These are phyloP conservation scores for Cocos nucifera DNA, from an alignment of 176 grass and related monocot species.

Conservation along the genomic window DNA sequence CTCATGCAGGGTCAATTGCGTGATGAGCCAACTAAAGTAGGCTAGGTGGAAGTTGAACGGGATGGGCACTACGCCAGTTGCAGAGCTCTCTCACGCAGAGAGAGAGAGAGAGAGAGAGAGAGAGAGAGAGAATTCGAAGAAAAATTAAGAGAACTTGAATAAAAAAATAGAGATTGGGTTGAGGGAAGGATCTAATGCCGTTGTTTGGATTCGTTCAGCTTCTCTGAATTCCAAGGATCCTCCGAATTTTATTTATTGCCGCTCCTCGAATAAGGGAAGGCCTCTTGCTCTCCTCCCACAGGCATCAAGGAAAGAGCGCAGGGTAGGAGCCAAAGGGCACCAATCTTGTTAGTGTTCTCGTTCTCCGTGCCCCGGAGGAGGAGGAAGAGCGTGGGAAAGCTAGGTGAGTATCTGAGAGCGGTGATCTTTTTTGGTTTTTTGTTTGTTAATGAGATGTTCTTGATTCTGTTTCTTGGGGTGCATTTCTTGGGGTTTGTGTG, in stretches of 20 bases:
- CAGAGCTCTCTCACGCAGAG: constrained; percentile 5
- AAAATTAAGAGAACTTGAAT: constrained; percentile 1
- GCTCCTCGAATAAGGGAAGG: constrained; percentile 4
- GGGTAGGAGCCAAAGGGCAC: too few relatives aligned
- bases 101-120: constrained; percentile 12
- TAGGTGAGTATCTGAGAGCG: too few relatives aligned
- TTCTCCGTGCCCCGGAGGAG: too few relatives aligned
- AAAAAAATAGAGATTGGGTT: constrained; percentile 6
- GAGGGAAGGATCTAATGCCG: constrained; percentile 26
- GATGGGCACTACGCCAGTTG: constrained; percentile 20
- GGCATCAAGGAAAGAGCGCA: too few relatives aligned
- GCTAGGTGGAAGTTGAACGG: constrained; percentile 19
- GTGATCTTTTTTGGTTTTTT: too few relatives aligned
- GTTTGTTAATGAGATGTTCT: too few relatives aligned
- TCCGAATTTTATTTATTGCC: not conserved
- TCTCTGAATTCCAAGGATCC: constrained; percentile 7
- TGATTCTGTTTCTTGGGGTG: too few relatives aligned
- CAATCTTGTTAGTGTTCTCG: too few relatives aligned
- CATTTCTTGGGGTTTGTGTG: too few relatives aligned
- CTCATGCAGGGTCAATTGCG: not conserved
- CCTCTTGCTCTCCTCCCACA: not conserved
- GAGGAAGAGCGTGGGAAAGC: too few relatives aligned
- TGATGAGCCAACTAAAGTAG: constrained; percentile 3
- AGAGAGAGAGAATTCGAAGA: constrained; percentile 10
- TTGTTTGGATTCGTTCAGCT: constrained; percentile 17